Evolutionary conservation across 768 basidiomycete species (phyloP).

Genomic region (Phaffia australis): DNA sequence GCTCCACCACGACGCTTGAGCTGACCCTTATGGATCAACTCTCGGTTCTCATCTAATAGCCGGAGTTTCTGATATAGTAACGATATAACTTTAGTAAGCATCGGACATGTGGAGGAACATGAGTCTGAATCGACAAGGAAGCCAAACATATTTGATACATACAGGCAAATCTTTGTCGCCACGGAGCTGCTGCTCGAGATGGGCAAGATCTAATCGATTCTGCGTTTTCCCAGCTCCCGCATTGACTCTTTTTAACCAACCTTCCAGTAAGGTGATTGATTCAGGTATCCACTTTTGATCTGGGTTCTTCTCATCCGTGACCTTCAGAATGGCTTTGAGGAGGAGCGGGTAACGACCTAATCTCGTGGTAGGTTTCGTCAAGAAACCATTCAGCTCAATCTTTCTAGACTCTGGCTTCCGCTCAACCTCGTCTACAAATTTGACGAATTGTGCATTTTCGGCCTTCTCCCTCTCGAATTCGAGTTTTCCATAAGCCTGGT

Average conservation of each 20-base stretch:
- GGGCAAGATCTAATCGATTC: constrained; percentile 88
- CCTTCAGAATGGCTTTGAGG: constrained; percentile 80
- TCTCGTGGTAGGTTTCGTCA: constrained; percentile 96
- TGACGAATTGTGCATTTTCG: constrained; percentile 79
- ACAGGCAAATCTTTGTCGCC: constrained; percentile 45
- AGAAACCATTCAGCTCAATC: constrained; percentile 90
- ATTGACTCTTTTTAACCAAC: constrained; percentile 79
- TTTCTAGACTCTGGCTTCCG: constrained; percentile 89
- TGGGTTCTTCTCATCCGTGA: constrained; percentile 78
- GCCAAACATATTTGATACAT: constrained; percentile 34
- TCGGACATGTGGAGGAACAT: neutral
- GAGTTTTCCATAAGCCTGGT: constrained; percentile 95
- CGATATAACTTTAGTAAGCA: neutral
- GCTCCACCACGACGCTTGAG: constrained; percentile 70
- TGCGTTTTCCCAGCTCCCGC: constrained; percentile 88
- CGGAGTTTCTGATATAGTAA: constrained; percentile 58
- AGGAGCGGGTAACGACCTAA: constrained; percentile 92
- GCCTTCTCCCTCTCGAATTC: constrained; percentile 99
- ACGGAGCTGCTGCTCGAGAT: constrained; percentile 83
- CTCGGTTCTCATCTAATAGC: constrained; percentile 72
- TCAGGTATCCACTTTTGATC: constrained; percentile 70
- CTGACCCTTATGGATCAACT: constrained; percentile 81
- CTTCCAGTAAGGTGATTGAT: constrained; percentile 63
- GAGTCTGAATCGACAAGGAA: neutral
- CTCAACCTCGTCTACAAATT: constrained; percentile 89